Percentiles rank a stretch among this genome's conserved stretches.
phyloP scores from a whole-genome alignment of 2,329 filamentous ascomycete species.

The Fusarium torreyae region DNA sequence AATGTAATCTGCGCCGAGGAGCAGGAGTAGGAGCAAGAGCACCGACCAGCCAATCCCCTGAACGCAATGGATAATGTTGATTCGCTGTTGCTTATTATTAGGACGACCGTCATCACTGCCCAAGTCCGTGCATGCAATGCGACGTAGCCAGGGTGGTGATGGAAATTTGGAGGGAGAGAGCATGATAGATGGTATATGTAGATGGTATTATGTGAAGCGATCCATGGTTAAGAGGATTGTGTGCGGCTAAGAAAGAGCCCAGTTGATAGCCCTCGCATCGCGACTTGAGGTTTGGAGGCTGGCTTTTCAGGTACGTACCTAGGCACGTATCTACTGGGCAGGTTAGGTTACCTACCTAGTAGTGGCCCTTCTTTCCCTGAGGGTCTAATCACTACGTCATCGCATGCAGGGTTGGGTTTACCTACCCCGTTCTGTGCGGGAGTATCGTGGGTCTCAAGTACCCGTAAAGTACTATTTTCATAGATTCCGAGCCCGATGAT shows the following conservation, averaged over 20 bases:
- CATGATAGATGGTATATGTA: not conserved
- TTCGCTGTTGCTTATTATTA: slow-evolving; percentile 36
- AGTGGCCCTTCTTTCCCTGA: slow-evolving; percentile 24
- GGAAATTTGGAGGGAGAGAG: not conserved
- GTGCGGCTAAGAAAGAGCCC: not conserved
- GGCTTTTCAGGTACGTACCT: slow-evolving; percentile 23
- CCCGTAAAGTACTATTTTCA: slow-evolving; percentile 12
- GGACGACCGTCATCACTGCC: slow-evolving; percentile 20
- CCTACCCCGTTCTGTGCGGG: slow-evolving; percentile 31
- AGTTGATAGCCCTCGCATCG: too few relatives aligned
- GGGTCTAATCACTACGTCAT: slow-evolving; percentile 49
- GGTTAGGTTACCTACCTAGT: not conserved
- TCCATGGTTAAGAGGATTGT: slow-evolving; percentile 4
- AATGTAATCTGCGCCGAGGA: slow-evolving; percentile 43
- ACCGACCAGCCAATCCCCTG: slow-evolving; percentile 44
- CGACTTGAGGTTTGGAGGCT: not conserved
- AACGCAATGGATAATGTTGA: slow-evolving; percentile 40
- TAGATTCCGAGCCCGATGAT: not conserved
- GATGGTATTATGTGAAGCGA: slow-evolving; percentile 10
- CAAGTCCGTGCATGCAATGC: slow-evolving; percentile 25
- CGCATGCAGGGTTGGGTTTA: slow-evolving; percentile 39
- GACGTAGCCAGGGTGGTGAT: not conserved
- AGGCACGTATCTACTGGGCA: not conserved
- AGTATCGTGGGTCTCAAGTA: slow-evolving; percentile 36
- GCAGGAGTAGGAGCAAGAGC: slow-evolving; percentile 25